These are phyloP conservation scores for Podaxis sp. DNA, from an alignment of 768 basidiomycete species.

Conservation along the genomic window DNA sequence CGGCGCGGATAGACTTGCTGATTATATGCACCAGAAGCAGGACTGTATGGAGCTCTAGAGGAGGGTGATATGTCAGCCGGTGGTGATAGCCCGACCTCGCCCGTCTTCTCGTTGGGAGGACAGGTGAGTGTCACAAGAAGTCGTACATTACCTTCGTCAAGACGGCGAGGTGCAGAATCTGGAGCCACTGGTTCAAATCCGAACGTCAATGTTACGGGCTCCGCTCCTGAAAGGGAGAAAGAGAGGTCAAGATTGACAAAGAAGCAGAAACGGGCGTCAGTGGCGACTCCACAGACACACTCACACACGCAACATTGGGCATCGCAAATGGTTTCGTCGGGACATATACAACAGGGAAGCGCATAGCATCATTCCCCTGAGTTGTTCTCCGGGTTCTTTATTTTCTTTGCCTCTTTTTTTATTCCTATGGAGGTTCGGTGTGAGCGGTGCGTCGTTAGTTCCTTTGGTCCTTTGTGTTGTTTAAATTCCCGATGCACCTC, in stretches of 20 bases:
- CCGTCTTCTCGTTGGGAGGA: conserved; percentile 25
- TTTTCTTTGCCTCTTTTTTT: not conserved
- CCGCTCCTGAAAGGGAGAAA: not conserved
- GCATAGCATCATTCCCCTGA: not conserved
- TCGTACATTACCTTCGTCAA: conserved; percentile 56
- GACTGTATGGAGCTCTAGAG: conserved; percentile 8
- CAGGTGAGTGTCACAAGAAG: conserved; percentile 52
- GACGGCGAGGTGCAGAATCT: conserved; percentile 25
- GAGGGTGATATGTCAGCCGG: conserved; percentile 47
- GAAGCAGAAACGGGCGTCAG: conserved; percentile 15
- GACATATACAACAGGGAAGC: conserved; percentile 3
- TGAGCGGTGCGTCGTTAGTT: not conserved
- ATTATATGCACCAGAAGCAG: conserved; percentile 1
- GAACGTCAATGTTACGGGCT: conserved; percentile 11
- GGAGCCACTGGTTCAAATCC: conserved; percentile 8
- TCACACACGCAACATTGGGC: conserved; percentile 9
- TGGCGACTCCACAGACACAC: not conserved
- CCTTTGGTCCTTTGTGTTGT: not conserved
- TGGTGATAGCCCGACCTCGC: conserved; percentile 37
- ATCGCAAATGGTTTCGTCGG: conserved; percentile 5
- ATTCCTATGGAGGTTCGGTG: not conserved
- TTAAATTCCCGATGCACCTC: not conserved
- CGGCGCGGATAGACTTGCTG: not conserved
- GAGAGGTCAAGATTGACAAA: conserved; percentile 14
- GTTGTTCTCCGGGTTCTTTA: not conserved